Evolutionary conservation across 1,284 basidiomycete species (phyloP).

Genomic region (Malassezia sympodialis): DNA sequence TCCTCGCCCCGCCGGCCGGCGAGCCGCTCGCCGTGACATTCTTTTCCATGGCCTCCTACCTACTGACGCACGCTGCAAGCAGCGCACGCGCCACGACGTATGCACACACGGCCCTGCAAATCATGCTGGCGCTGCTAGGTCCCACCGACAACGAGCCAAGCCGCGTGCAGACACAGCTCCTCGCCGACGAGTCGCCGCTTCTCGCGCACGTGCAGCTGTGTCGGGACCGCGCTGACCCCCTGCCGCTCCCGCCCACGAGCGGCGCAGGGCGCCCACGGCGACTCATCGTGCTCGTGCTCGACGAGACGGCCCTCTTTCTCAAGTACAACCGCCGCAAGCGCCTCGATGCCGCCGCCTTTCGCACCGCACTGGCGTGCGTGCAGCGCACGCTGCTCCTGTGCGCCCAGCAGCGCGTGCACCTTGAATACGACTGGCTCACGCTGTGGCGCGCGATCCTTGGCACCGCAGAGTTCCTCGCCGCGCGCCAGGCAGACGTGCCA

Average conservation of each 20-base stretch:
- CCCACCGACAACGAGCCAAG: conserved; percentile 1
- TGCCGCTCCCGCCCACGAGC: conserved; percentile 22
- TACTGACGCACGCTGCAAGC: conserved; percentile 28
- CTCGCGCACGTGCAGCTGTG: conserved; percentile 24
- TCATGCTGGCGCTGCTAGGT: conserved; percentile 25
- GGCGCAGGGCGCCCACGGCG: conserved; percentile 23
- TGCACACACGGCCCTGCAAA: conserved; percentile 24
- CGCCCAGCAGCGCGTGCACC: conserved; percentile 22
- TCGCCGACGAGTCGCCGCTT: conserved; percentile 8
- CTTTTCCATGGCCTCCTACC: conserved; percentile 29
- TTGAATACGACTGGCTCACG: conserved; percentile 38
- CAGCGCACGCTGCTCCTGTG: conserved; percentile 26
- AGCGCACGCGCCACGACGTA: conserved; percentile 25
- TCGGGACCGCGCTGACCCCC: conserved; percentile 25
- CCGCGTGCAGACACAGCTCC: not conserved
- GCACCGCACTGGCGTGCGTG: conserved; percentile 26
- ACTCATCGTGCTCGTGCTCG: conserved; percentile 29
- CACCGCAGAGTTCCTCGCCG: conserved; percentile 23
- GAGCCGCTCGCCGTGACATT: conserved; percentile 18
- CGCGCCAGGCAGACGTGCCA: conserved; percentile 23
- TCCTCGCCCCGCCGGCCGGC: conserved; percentile 1
- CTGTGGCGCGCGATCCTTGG: conserved; percentile 30
- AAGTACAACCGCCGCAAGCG: conserved; percentile 39
- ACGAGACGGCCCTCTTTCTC: conserved; percentile 26
- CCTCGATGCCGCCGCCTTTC: conserved; percentile 25